Evolutionary conservation across 2,329 filamentous ascomycete genomes (phyloP).

Genomic region (Blumeriella jaapii): DNA sequence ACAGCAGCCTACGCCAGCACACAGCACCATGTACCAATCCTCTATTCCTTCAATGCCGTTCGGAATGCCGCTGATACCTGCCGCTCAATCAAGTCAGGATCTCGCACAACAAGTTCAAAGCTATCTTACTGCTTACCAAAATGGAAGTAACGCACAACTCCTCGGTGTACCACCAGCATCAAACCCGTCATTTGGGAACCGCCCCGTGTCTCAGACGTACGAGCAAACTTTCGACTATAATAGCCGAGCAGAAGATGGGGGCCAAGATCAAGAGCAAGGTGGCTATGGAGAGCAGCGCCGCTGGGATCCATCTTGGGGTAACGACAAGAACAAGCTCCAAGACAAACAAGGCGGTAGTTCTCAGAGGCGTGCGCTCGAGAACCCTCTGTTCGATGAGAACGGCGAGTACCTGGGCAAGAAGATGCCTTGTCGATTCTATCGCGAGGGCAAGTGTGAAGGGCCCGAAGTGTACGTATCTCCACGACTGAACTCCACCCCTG

Average conservation of each 20-base stretch:
- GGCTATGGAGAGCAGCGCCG: conserved; percentile 9
- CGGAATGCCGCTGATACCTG: conserved; percentile 2
- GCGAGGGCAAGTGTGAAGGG: conserved; percentile 64
- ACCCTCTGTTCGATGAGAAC: conserved; percentile 20
- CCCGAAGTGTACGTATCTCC: conserved; percentile 62
- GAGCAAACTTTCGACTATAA: conserved; percentile 19
- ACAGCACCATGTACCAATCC: background rate
- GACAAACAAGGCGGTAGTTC: conserved; percentile 4
- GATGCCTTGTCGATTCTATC: conserved; percentile 59
- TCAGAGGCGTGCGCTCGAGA: conserved; percentile 9
- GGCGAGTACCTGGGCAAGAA: conserved; percentile 42
- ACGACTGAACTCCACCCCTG: conserved; percentile 38
- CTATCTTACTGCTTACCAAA: conserved; percentile 16
- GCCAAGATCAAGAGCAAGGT: conserved; percentile 9
- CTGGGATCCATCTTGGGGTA: conserved; percentile 16
- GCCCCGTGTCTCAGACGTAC: too few species aligned
- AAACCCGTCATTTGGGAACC: too few species aligned
- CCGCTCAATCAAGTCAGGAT: background rate
- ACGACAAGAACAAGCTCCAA: conserved; percentile 8
- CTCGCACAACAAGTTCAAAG: conserved; percentile 19
- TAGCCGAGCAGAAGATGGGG: conserved; percentile 10
- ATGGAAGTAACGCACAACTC: conserved; percentile 13
- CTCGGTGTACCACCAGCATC: too few species aligned
- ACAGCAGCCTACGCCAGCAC: conserved; percentile 8
- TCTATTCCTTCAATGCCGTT: conserved; percentile 10